A percentile compares a stretch with the other conserved stretches of the same genome.
phyloP scores from a whole-genome alignment of 2,329 filamentous ascomycete species.

The Fusarium avenaceum region DNA sequence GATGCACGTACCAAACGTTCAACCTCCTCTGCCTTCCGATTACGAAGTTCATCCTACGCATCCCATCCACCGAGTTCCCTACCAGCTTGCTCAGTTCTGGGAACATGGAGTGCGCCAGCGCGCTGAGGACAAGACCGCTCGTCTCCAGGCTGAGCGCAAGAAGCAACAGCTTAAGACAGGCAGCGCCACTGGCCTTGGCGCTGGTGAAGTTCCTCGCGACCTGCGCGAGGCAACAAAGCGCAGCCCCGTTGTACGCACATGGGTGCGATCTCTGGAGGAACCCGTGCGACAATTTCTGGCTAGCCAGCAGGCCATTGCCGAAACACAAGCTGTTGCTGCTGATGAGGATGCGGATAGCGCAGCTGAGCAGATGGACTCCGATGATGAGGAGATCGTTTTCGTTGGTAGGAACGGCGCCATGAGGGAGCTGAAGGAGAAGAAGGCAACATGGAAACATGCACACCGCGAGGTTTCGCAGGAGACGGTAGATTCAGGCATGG shows the following conservation, averaged over 20 bases:
- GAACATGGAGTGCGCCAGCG: conserved; percentile 69
- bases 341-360: conserved; percentile 49
- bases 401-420: conserved; percentile 78
- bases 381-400: conserved; percentile 92
- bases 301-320: conserved; percentile 54
- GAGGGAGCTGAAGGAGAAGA: conserved; percentile 56
- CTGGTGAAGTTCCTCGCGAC: conserved; percentile 79
- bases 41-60: conserved; percentile 88
- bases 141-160: conserved; percentile 60
- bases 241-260: conserved; percentile 79
- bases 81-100: conserved; percentile 90
- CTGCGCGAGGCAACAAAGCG: conserved; percentile 85
- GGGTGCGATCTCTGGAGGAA: conserved; percentile 87
- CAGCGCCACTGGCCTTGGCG: conserved; percentile 59
- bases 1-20: conserved; percentile 85
- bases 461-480: conserved; percentile 69
- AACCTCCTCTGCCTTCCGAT: conserved; percentile 85
- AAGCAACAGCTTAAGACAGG: conserved; percentile 60
- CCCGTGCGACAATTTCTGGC: conserved; percentile 84
- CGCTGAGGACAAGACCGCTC: conserved; percentile 62
- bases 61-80: conserved; percentile 82
- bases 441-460: conserved; percentile 61
- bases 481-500: conserved; percentile 72
- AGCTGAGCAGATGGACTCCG: conserved; percentile 60
- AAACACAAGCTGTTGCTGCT: conserved; percentile 25